A percentile compares a stretch with the other conserved stretches of the same genome.
Conservation (phyloP, 352 stramenopile species). For the Globisporangium paddicum region DNA sequence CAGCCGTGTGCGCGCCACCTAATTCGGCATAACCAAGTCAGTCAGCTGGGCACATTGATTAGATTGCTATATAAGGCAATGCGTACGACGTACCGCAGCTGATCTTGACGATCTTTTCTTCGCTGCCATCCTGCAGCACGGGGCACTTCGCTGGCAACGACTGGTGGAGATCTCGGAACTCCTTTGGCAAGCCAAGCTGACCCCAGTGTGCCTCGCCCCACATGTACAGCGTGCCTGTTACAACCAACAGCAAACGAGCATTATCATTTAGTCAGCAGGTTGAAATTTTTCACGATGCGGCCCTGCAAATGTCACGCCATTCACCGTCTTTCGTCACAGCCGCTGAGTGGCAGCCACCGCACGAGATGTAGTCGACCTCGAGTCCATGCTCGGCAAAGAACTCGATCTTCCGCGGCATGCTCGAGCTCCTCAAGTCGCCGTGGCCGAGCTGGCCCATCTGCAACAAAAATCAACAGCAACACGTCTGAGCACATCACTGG, state of each 20-base stretch:
- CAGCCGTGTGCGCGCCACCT: constrained; percentile 68
- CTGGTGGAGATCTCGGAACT: constrained; percentile 58
- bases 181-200: constrained; percentile 65
- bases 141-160: constrained; percentile 61
- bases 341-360: constrained; percentile 75
- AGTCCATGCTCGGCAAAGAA: constrained; percentile 55
- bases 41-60: no score
- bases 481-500: not conserved
- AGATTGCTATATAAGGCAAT: not conserved
- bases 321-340: constrained; percentile 66
- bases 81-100: constrained; percentile 44
- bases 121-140: constrained; percentile 35
- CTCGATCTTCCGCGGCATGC: constrained; percentile 43
- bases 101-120: constrained; percentile 67
- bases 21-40: not conserved
- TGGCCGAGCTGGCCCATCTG: constrained; percentile 82
- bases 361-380: constrained; percentile 72
- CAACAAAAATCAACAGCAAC: not conserved
- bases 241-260: not conserved
- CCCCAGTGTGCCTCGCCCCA: constrained; percentile 84
- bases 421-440: constrained; percentile 71
- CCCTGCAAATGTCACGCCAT: no score
- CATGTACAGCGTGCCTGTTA: constrained; percentile 61
- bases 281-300: no score
- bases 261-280: no score